Conservation (phyloP, 177 flowering plant species). For the Vitis hybrid region DNA sequence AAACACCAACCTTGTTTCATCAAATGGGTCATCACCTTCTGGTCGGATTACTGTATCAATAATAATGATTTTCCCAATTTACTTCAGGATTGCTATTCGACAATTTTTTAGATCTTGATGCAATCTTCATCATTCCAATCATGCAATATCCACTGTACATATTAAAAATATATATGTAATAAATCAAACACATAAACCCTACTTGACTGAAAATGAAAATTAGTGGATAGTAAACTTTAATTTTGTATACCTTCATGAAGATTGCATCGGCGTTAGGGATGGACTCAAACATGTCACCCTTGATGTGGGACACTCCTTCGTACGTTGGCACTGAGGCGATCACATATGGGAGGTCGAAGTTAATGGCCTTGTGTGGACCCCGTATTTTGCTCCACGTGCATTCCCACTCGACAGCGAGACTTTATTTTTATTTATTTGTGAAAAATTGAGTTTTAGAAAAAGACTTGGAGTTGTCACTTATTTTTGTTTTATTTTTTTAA, state of each 20-base stretch:
- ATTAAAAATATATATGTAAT: no score
- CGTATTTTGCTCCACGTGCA: no score
- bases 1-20: no score
- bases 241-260: conserved; percentile 37
- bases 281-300: conserved; percentile 43
- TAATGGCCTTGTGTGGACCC: conserved; percentile 2
- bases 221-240: no score
- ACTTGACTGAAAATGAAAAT: not conserved
- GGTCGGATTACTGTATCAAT: conserved; percentile 17
- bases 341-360: conserved; percentile 48
- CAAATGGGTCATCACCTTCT: not conserved
- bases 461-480: no score
- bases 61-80: conserved; percentile 26
- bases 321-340: conserved; percentile 25
- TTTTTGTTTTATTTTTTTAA: no score
- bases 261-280: conserved; percentile 39
- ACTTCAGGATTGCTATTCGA: conserved; percentile 12
- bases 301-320: conserved; percentile 23
- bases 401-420: no score
- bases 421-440: no score
- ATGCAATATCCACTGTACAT: conserved; percentile 25
- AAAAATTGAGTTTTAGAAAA: no score
- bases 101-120: conserved; percentile 25
- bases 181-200: no score
- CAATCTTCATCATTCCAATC: conserved; percentile 32